Evolutionary conservation across 2,329 filamentous ascomycete genomes (phyloP).

Genomic region (Verticillium nonalfalfae): DNA sequence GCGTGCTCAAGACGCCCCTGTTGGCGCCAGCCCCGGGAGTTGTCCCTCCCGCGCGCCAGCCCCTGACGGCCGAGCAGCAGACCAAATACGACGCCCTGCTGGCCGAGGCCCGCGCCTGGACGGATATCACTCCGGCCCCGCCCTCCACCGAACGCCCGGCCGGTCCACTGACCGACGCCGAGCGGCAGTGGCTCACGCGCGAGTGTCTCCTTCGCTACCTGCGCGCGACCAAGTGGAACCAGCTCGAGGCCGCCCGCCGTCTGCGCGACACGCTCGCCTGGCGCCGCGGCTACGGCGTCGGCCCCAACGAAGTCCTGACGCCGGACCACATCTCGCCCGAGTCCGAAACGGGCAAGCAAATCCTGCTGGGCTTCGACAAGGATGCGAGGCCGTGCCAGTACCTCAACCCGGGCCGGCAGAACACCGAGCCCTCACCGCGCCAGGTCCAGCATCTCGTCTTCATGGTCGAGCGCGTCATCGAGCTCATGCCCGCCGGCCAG

Average conservation of each 20-base stretch:
- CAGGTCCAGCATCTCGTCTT: constrained; percentile 93
- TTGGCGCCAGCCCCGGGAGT: constrained; percentile 48
- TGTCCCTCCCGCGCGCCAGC: constrained; percentile 47
- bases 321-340: constrained; percentile 86
- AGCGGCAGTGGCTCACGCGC: constrained; percentile 84
- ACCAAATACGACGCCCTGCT: constrained; percentile 77
- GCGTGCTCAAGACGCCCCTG: constrained; percentile 46
- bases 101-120: constrained; percentile 63
- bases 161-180: constrained; percentile 66
- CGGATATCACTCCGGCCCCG: constrained; percentile 55
- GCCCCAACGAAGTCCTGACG: constrained; percentile 55
- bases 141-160: constrained; percentile 52
- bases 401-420: constrained; percentile 83
- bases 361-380: constrained; percentile 82
- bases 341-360: constrained; percentile 95
- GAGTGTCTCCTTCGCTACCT: constrained; percentile 93
- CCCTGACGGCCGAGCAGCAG: constrained; percentile 70
- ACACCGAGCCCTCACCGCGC: constrained; percentile 78
- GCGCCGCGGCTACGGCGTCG: constrained; percentile 82
- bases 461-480: constrained; percentile 87
- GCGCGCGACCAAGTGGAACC: constrained; percentile 85
- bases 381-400: constrained; percentile 84
- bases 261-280: constrained; percentile 75
- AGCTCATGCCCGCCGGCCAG: constrained; percentile 79
- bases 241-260: constrained; percentile 70